Evolutionary conservation across 805 yeast species (phyloP), one percentile per base, ranked within the genome.

Genomic region (Ogataea ramenticola): DNA sequence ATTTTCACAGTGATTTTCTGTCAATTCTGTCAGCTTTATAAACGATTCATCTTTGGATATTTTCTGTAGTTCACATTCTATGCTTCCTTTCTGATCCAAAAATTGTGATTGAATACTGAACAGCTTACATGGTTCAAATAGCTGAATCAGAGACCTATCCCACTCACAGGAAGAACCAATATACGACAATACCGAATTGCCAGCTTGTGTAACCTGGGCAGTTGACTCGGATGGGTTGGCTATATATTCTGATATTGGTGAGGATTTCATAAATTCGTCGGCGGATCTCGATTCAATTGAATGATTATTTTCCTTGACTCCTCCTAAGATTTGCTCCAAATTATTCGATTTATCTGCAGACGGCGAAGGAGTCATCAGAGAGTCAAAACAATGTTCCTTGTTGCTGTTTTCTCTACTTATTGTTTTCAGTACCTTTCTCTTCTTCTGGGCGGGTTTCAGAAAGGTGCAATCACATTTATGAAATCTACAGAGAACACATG

Each of bases 391-490:
- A 7, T 6, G 10, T 7, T 10, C 10, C 6, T 7, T 24, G 27
- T 10, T 24, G 27, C 10, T 24, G 6, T 10, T 24, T 24, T 10
- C 27, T 6, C 10, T 24, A 10, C 10, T 7, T 10, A 24, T 24
- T 24, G 27, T 6, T 24, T 24, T 24, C 6, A 24, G 27, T 10
- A 24, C 27, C 27, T 24, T 24, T 24, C 44, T 32, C 34, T 50
- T 50, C 36, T 48, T 50, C 14, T 45, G 51, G 12, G 53, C 51
- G 8, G 53, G 53, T 34, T 44, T 44, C 20, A 42, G 36, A 21
- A 46, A 50, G 3, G 51, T 46, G 17, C 53, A 50, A 19, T 46
- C 48, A 26, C 38, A 40, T 22, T 45, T 39, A 36, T 50, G 53
- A 36, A 50, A 46, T 7, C 36, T 43, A 41, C 53, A 50, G 15